These are phyloP conservation scores for Lachancea waltii DNA, from an alignment of 805 yeast genomes.

Conservation along the genomic window DNA sequence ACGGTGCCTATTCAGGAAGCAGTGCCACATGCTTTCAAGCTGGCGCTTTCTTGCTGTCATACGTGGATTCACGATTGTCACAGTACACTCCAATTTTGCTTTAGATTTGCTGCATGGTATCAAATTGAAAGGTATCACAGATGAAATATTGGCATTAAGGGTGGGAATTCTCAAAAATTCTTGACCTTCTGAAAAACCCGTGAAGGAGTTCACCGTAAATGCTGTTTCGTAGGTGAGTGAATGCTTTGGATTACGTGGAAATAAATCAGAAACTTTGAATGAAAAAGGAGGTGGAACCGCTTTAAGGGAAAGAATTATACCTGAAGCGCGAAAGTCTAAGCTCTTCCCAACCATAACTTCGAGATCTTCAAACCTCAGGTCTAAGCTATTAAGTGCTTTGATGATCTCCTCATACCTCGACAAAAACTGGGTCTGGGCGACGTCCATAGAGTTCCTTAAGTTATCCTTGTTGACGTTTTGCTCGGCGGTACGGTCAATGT, in stretches of 20 bases:
- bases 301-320: slow-evolving; percentile 23
- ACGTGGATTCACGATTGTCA: slow-evolving; percentile 28
- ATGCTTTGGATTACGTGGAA: slow-evolving; percentile 16
- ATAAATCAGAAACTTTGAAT: slow-evolving; percentile 18
- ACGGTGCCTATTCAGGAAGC: not conserved
- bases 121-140: slow-evolving; percentile 20
- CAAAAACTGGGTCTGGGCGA: no score
- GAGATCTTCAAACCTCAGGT: slow-evolving; percentile 29
- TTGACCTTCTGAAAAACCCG: slow-evolving; percentile 15
- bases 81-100: slow-evolving; percentile 16
- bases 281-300: slow-evolving; percentile 18
- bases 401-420: not conserved
- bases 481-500: no score
- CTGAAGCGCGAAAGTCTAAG: slow-evolving; percentile 21
- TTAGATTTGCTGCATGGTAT: not conserved
- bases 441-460: no score
- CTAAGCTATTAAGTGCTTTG: slow-evolving; percentile 18
- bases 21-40: slow-evolving; percentile 12
- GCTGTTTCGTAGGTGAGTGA: slow-evolving; percentile 26
- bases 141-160: slow-evolving; percentile 23
- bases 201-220: slow-evolving; percentile 23
- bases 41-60: slow-evolving; percentile 20
- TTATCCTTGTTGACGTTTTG: no score
- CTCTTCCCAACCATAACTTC: slow-evolving; percentile 14
- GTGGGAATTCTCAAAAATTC: slow-evolving; percentile 27